Evolutionary conservation across 192 early-diverging fungal species (phyloP).

Genomic region (Podila epicladia): DNA sequence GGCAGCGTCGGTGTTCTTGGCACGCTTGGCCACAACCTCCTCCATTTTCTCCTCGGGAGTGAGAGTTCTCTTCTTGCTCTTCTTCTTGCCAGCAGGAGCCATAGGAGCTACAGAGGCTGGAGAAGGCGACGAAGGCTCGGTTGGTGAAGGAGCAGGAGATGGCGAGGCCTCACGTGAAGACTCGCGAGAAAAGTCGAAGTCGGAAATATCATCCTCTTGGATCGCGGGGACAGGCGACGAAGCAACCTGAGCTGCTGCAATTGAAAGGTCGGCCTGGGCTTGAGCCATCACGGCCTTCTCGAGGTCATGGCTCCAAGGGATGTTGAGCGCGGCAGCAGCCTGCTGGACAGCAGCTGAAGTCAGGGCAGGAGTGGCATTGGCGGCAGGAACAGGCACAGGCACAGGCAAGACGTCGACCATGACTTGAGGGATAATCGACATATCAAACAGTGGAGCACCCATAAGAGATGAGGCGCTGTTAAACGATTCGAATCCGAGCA

Average conservation of each 20-base stretch:
- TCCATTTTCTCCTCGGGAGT: constrained; percentile 40
- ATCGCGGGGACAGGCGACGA: constrained; percentile 15
- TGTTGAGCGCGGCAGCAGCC: constrained; percentile 49
- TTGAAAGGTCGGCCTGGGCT: constrained; percentile 14
- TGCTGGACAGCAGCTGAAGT: constrained; percentile 48
- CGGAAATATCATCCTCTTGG: constrained; percentile 22
- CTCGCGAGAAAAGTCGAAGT: constrained; percentile 9
- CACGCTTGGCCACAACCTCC: constrained; percentile 65
- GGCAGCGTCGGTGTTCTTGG: constrained; percentile 96
- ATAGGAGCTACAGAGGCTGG: neutral
- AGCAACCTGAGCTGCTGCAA: constrained; percentile 6
- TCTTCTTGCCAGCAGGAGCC: constrained; percentile 4
- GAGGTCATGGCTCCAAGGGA: constrained; percentile 42
- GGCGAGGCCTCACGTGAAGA: constrained; percentile 4
- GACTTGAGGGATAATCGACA: constrained; percentile 18
- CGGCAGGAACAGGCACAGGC: neutral
- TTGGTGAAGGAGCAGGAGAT: constrained; percentile 4
- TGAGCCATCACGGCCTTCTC: constrained; percentile 47
- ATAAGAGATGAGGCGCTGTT: constrained; percentile 5
- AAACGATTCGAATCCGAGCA: constrained; percentile 47
- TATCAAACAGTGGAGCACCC: constrained; percentile 34
- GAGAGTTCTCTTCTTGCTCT: constrained; percentile 42
- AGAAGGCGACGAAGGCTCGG: constrained; percentile 1
- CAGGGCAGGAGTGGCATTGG: constrained; percentile 6
- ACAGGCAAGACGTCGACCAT: neutral